Base-by-base conservation (phyloP, 495 filamentous ascomycete species). In the Platismatia glauca region DNA sequence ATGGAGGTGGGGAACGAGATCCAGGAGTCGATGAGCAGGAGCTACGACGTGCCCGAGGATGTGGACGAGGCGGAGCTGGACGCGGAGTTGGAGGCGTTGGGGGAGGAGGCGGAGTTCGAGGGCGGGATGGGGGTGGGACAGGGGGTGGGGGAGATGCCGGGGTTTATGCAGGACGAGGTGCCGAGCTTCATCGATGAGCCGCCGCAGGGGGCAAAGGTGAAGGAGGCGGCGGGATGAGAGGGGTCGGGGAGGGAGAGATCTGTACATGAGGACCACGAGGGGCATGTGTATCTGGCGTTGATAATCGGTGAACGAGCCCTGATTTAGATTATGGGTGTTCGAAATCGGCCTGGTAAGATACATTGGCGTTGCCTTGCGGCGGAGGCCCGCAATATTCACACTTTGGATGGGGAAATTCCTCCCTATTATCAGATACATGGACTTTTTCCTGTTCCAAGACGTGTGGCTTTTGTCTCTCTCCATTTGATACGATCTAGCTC, bases 1-100 rank as follows among this genome's bases (percentile, higher is more conserved):
- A 89, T 98, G 85, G 95, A 98, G 69, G 85, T 97, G 44, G 94
- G 95, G 4, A 97, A 97, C 74, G 94, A 97, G 76, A 99, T 99
- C 61, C 90, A 99, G 74, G 94, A 99, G 78, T 91, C 87, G 63
- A 89, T 99, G 58, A 90, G 89, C 58, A 75, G 95, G 64, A 89
- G 91, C 63, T 99, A 99, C 73, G 94, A 97, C 72, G 79, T 98
- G 29, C 94, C 94, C 2, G 94, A 98, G 71, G 93, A 97, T 71
- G 92, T 99, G 61, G 94, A 99, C 76, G 95, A 99, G 84, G 87
- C 89, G 3, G 94, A 99, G 76, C 77, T 97, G 64, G 94, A 99
- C 75, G 95, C 95, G 6, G 94, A 98, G 77, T 77, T 98, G 67
- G 94, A 99, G 77, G 90, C 92, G 34, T 76, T 99, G 29, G 91